Conservation (phyloP, 352 stramenopile species). For the Phytopythium oedochilum region DNA sequence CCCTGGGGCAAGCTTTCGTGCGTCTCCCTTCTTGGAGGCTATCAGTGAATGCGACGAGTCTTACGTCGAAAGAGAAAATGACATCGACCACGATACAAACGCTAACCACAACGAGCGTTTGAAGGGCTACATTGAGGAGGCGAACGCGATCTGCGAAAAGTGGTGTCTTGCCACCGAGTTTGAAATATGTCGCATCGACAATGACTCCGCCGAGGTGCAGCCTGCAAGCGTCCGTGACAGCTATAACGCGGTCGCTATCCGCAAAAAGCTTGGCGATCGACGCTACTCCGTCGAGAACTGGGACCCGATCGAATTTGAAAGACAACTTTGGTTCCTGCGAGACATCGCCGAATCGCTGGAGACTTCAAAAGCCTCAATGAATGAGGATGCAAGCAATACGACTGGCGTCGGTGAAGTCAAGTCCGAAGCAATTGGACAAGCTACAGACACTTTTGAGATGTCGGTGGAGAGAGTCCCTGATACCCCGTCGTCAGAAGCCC, state of each 20-base stretch:
- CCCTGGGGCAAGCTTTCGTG: neutral
- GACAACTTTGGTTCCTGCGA: constrained; percentile 42
- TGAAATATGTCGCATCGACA: constrained; percentile 25
- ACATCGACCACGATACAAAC: neutral
- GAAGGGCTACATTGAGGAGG: constrained; percentile 28
- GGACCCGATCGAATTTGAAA: constrained; percentile 33
- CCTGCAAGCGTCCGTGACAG: neutral
- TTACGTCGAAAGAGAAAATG: neutral
- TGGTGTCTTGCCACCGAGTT: constrained; percentile 52
- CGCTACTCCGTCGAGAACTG: constrained; percentile 41
- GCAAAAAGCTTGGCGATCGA: constrained; percentile 37
- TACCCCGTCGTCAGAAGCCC: neutral
- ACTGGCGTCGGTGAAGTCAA: no score
- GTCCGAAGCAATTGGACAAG: neutral
- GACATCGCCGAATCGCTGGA: constrained; percentile 35
- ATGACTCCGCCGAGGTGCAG: neutral
- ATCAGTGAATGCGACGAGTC: neutral
- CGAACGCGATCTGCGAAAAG: constrained; percentile 52
- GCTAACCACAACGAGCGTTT: neutral
- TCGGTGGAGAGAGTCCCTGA: neutral
- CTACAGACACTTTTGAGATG: neutral
- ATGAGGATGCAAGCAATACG: neutral
- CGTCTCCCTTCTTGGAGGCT: neutral
- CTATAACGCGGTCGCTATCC: constrained; percentile 25
- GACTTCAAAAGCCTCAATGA: neutral